Base-by-base conservation (phyloP, 345 rosid species). In the Salix viminalis region DNA sequence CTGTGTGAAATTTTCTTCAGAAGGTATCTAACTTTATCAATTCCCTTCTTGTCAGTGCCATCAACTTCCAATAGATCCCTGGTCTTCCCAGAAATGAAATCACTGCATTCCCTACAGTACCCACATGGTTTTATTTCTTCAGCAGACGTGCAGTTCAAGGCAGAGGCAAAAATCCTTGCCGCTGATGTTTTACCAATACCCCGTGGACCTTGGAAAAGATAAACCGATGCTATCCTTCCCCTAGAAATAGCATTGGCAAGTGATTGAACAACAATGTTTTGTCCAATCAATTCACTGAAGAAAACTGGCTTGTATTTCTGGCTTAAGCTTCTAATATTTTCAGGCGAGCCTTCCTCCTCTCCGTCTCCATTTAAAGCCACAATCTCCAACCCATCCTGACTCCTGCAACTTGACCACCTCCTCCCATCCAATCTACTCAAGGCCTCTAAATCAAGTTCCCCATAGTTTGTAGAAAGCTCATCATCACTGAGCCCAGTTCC, bases 381-480 rank as follows among this genome's bases (percentile, higher is more conserved):
- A 82, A 77, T 83, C 80, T 88, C 99, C 62, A 87, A 77, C 70
- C 94, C 92, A 80, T 95, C 99, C 77, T 84, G 94, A 88, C 94
- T 91, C 89, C 94, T 87, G 81, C 91, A 92, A 85, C 90, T 96
- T 56, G 96, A 96, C 99, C 99, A 96, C 76, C 99, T 89, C 86
- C 89, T 84, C 75, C 98, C 99, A 74, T 96, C 99, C 87, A 96
- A 88, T 86, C 99, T 88, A 85, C 99, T 93, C 84, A 90, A 81
- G n/a, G 94, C 99, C 85, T 96, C 99, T 86, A 96, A 86, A 86
- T 93, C 97, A 24, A 93, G 88, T 90, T 96, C 99, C 70, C 93
- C 98, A 24, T 71, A 90, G 78, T 92, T 96, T n/a, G 97, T 92
- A 34, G 96, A 93, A 28, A 96, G 94, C 83, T 90, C 99, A 70